phyloP scores from a whole-genome alignment of 495 filamentous ascomycete genomes.

The Daldinia vernicosa region DNA sequence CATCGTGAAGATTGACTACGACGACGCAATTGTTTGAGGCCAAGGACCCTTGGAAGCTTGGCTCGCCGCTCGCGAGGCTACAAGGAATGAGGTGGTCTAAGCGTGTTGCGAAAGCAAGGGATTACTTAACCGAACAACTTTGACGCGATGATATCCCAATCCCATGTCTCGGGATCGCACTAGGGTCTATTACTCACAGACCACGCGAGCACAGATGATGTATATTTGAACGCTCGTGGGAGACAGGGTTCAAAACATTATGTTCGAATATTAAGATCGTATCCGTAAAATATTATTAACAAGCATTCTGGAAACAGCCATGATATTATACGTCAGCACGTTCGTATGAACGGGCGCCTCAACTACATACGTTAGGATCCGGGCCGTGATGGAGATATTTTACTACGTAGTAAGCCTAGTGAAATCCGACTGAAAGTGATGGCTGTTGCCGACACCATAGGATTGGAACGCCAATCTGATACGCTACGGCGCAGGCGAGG shows the following conservation, averaged over 20 bases:
- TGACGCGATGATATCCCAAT: constrained; percentile 32
- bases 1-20: constrained; percentile 25
- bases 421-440: not conserved
- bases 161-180: constrained; percentile 43
- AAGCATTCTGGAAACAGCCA: constrained; percentile 4
- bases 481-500: constrained; percentile 22
- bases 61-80: constrained; percentile 8
- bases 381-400: not conserved
- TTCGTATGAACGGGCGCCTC: not conserved
- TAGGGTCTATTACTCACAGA: constrained; percentile 22
- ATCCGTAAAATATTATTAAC: constrained; percentile 5
- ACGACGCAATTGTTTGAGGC: constrained; percentile 36
- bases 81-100: constrained; percentile 33
- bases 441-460: constrained; percentile 20
- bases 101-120: constrained; percentile 20
- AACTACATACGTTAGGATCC: constrained; percentile 15
- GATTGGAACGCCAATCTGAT: constrained; percentile 24
- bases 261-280: constrained; percentile 26
- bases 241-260: constrained; percentile 25
- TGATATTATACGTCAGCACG: too few relatives aligned
- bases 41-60: constrained; percentile 32
- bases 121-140: constrained; percentile 12
- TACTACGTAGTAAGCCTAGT: constrained; percentile 4
- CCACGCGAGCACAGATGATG: constrained; percentile 14
- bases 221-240: constrained; percentile 14